These are phyloP conservation scores for Ambrosia artemisiifolia DNA, from an alignment of 129 eudicot species.

Conservation along the genomic window DNA sequence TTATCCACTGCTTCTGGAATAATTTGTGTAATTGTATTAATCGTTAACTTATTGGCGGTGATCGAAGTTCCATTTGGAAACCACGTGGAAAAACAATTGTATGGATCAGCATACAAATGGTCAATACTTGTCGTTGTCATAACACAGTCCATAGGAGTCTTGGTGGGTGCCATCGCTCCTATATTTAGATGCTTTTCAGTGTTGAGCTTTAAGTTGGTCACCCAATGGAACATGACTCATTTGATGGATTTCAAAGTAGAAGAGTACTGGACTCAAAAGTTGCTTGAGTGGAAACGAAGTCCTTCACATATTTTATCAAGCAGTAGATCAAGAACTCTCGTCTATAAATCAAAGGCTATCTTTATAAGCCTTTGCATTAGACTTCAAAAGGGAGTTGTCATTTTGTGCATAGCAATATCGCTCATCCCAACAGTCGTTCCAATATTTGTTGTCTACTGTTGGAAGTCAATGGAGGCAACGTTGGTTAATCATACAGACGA, in stretches of 20 bases:
- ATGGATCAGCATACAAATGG: not conserved
- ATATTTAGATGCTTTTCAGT: not conserved
- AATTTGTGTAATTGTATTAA: not conserved
- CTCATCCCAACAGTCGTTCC: not conserved
- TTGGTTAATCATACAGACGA: not conserved
- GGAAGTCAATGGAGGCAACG: not conserved
- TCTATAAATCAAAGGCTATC: not conserved
- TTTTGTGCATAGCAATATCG: not conserved
- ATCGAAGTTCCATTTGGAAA: not conserved
- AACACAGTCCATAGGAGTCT: not conserved
- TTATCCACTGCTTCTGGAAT: slow-evolving; percentile 3
- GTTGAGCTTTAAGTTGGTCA: not conserved
- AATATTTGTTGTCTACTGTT: not conserved
- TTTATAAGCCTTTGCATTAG: slow-evolving; percentile 4
- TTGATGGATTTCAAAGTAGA: slow-evolving; percentile 1
- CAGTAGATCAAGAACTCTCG: not conserved
- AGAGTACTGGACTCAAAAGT: slow-evolving; percentile 24
- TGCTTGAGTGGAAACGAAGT: slow-evolving; percentile 17
- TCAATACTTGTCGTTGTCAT: not conserved
- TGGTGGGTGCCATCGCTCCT: slow-evolving; percentile 8
- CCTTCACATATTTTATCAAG: not conserved
- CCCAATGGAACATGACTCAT: slow-evolving; percentile 4
- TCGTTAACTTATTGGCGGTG: not conserved
- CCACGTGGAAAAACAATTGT: too few species aligned
- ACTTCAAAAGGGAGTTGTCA: slow-evolving; percentile 18